A percentile compares a stretch with the other conserved stretches of the same genome.
Conservation (phyloP, 2,329 filamentous ascomycete genomes). For the Neofusicoccum umdonicola region DNA sequence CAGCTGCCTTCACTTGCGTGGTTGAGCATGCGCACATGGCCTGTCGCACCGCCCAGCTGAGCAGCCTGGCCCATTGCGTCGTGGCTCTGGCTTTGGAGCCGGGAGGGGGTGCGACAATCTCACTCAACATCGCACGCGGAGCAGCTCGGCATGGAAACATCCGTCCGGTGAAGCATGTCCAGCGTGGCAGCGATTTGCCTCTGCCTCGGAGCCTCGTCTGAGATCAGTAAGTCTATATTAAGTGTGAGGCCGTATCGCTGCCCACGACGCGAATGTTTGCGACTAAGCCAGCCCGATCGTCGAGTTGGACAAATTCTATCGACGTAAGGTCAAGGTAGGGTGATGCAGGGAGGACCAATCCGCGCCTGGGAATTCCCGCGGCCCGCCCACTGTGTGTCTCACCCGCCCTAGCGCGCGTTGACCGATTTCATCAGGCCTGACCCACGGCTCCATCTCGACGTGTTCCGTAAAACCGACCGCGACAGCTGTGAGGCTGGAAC, state of each 20-base stretch:
- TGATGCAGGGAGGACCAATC: constrained; percentile 2
- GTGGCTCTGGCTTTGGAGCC: neutral
- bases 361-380: neutral
- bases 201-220: neutral
- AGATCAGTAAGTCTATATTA: neutral
- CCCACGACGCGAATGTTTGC: neutral
- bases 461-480: neutral
- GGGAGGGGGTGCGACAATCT: constrained; percentile 2
- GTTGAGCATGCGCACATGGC: constrained; percentile 6
- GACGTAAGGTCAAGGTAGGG: neutral
- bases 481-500: neutral
- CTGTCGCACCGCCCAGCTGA: neutral
- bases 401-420: constrained; percentile 2
- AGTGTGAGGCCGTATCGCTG: neutral
- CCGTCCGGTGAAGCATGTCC: neutral
- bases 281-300: neutral
- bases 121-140: constrained; percentile 8
- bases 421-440: constrained; percentile 1
- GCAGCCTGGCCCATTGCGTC: neutral
- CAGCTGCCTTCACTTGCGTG: neutral
- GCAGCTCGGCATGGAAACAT: constrained; percentile 2
- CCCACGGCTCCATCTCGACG: neutral
- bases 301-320: neutral
- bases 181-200: neutral
- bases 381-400: constrained; percentile 1